phyloP scores from a whole-genome alignment of 257 asterid genomes.

The Nicotiana obtusifolia region DNA sequence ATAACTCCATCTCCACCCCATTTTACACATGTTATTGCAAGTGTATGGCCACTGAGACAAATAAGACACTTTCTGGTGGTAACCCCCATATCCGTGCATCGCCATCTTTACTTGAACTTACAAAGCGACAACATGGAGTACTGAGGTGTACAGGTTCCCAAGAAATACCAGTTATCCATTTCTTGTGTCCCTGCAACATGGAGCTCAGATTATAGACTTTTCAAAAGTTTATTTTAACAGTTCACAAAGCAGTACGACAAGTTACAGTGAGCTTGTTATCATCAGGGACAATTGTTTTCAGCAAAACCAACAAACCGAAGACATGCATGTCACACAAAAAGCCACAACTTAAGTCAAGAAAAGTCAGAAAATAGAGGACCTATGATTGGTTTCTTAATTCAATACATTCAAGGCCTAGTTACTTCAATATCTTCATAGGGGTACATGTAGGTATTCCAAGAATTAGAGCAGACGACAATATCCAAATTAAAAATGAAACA shows the following conservation, averaged over 20 bases:
- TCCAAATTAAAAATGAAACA: neutral
- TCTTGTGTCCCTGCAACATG: conserved; percentile 83
- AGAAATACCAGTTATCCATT: conserved; percentile 96
- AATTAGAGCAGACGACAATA: neutral
- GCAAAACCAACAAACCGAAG: neutral
- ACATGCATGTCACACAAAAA: neutral
- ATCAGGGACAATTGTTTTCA: neutral
- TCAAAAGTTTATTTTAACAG: neutral
- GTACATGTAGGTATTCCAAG: neutral
- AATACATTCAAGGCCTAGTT: neutral
- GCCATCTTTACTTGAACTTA: conserved; percentile 96
- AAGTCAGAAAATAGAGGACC: neutral
- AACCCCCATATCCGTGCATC: conserved; percentile 98
- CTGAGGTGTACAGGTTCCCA: conserved; percentile 95
- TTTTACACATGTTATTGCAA: conserved; percentile 91
- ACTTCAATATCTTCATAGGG: neutral
- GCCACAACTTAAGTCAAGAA: neutral
- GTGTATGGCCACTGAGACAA: conserved; percentile 83
- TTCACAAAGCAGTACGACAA: neutral
- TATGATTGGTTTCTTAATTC: neutral
- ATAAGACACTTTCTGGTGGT: conserved; percentile 58
- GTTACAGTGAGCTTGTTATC: neutral
- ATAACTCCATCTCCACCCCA: conserved; percentile 98
- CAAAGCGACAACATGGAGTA: conserved; percentile 91
- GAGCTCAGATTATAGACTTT: neutral